Conservation (phyloP, 345 rosid genomes). For the Pseudoturritis turrita region DNA sequence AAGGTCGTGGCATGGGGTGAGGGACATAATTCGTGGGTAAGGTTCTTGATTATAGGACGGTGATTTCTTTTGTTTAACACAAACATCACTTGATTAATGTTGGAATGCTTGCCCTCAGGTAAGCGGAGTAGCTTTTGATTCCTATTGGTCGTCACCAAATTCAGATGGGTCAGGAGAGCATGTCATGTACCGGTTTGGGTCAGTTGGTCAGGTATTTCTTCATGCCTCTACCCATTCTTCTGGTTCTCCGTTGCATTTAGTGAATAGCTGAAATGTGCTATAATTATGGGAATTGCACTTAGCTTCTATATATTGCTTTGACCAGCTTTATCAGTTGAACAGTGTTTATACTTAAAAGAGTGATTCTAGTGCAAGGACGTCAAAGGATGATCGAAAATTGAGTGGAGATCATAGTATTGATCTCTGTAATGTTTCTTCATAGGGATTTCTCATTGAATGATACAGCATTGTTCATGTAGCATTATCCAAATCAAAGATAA, state of each 20-base stretch:
- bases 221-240: background rate
- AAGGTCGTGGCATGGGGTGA: slow-evolving; percentile 99
- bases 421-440: background rate
- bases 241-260: background rate
- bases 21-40: slow-evolving; percentile 99
- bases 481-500: background rate
- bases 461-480: background rate
- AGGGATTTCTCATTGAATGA: background rate
- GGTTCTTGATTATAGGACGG: slow-evolving; percentile 17
- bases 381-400: background rate
- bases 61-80: background rate
- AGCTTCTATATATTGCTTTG: background rate
- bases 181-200: slow-evolving; percentile 93
- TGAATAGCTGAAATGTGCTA: background rate
- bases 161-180: slow-evolving; percentile 82
- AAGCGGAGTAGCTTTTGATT: slow-evolving; percentile 99
- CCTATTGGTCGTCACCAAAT: slow-evolving; percentile 85
- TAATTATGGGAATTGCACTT: background rate
- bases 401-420: background rate
- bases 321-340: background rate
- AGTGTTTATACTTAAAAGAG: background rate
- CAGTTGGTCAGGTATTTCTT: slow-evolving; percentile 92
- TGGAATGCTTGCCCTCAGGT: slow-evolving; percentile 58
- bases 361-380: background rate
- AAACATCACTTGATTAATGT: slow-evolving; percentile 16